Percentiles rank a stretch among this genome's conserved stretches.
These are phyloP conservation scores for Phanerodontia chrysosporium DNA, from an alignment of 768 basidiomycete genomes.

Conservation along the genomic window DNA sequence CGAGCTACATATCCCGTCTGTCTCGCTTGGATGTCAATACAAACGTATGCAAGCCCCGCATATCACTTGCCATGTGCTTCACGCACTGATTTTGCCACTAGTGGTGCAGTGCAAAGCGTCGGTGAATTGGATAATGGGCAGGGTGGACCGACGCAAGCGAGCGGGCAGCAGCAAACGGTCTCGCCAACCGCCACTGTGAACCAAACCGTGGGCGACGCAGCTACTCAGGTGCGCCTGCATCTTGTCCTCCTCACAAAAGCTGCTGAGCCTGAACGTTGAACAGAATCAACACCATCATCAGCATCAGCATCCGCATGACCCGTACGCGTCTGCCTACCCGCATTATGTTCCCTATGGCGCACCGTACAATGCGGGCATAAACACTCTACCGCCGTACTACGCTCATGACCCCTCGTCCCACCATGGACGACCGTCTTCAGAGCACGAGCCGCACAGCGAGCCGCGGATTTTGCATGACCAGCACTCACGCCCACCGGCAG, in stretches of 20 bases:
- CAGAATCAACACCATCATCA: neutral
- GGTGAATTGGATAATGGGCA: neutral
- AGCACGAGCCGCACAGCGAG: neutral
- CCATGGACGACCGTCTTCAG: neutral
- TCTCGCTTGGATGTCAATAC: slow-evolving; percentile 5
- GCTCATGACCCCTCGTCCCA: slow-evolving; percentile 4
- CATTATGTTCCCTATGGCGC: neutral
- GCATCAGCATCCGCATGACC: slow-evolving; percentile 1
- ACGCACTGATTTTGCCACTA: slow-evolving; percentile 3
- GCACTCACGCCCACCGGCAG: neutral
- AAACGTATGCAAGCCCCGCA: slow-evolving; percentile 5
- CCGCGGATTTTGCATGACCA: neutral
- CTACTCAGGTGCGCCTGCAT: slow-evolving; percentile 9
- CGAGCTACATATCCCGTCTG: neutral
- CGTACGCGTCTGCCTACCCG: slow-evolving; percentile 7
- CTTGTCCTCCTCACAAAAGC: neutral
- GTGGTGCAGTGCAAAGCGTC: slow-evolving; percentile 2
- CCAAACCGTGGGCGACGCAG: slow-evolving; percentile 7
- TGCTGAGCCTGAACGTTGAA: too few relatives aligned
- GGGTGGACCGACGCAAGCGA: slow-evolving; percentile 9
- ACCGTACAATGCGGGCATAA: neutral
- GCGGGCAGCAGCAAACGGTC: neutral
- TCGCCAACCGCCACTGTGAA: slow-evolving; percentile 10
- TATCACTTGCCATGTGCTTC: neutral
- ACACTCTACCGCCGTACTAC: slow-evolving; percentile 4